Conservation (phyloP, 2,329 filamentous ascomycete genomes). For the Magnaporthiopsis incrustans region DNA sequence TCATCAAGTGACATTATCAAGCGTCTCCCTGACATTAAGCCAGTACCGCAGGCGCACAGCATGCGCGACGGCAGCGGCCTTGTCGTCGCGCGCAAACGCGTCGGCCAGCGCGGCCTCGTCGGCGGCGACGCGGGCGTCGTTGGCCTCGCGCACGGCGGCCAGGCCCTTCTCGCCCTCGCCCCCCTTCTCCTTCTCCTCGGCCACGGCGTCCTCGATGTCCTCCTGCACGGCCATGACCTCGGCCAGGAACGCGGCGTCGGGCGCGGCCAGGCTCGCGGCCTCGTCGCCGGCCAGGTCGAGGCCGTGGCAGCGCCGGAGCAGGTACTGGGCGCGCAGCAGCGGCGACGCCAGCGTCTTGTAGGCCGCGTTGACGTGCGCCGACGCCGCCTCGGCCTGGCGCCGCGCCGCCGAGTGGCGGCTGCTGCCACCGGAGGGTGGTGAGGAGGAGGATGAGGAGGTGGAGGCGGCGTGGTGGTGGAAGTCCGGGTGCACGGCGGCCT, state of each 20-base stretch:
- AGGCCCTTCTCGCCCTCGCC: conserved; percentile 3
- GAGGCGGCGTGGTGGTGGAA: conserved; percentile 34
- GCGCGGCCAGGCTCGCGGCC: conserved; percentile 49
- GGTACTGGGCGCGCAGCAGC: conserved; percentile 77
- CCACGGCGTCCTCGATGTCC: conserved; percentile 61
- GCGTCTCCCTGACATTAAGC: conserved; percentile 74
- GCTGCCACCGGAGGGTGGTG: neutral
- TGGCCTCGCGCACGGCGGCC: conserved; percentile 45
- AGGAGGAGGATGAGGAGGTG: conserved; percentile 5
- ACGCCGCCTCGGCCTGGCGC: conserved; percentile 63
- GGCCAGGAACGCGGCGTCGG: conserved; percentile 60
- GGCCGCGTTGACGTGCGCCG: conserved; percentile 80
- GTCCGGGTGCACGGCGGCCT: conserved; percentile 71
- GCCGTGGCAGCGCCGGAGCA: conserved; percentile 61
- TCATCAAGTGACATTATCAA: conserved; percentile 59
- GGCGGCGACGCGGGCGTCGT: conserved; percentile 56
- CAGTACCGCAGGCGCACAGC: conserved; percentile 79
- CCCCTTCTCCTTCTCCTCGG: conserved; percentile 54
- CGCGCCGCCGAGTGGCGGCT: conserved; percentile 17
- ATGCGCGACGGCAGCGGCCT: conserved; percentile 64
- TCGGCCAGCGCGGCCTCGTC: conserved; percentile 55
- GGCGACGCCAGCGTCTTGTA: conserved; percentile 79
- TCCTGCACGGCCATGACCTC: conserved; percentile 74
- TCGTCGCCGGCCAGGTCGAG: conserved; percentile 78
- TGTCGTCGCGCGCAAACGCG: conserved; percentile 54